These are phyloP conservation scores for Urtica urens DNA, from an alignment of 306 rosid genomes.

Conservation along the genomic window DNA sequence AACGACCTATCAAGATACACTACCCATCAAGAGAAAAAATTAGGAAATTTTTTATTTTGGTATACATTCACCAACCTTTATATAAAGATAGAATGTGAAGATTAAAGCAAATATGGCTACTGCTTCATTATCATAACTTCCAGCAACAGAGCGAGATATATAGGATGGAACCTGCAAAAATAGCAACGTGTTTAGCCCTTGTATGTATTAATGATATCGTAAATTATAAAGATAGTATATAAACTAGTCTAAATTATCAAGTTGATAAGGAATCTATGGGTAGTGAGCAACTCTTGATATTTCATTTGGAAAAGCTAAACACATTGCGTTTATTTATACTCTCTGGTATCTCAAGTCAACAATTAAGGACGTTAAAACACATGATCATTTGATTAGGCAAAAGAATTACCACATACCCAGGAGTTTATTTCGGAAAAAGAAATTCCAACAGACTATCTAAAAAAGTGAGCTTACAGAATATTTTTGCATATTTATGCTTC, in stretches of 20 bases:
- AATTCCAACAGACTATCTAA: too few species aligned
- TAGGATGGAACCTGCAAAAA: constrained; percentile 82
- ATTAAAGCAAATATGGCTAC: constrained; percentile 98
- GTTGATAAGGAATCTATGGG: too few species aligned
- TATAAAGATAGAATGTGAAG: constrained; percentile 90
- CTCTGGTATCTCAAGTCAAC: neutral
- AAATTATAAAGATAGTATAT: neutral
- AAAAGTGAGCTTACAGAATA: neutral
- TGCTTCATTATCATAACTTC: constrained; percentile 99
- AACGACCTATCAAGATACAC: neutral
- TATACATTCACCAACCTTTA: constrained; percentile 54
- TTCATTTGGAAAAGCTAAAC: neutral
- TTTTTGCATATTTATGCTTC: neutral
- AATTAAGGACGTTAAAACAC: too few species aligned
- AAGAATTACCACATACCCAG: too few species aligned
- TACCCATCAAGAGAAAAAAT: neutral
- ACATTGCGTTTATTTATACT: neutral
- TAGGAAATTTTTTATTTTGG: neutral
- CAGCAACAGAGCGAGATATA: constrained; percentile 98
- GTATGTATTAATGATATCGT: neutral
- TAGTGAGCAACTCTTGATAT: too few species aligned
- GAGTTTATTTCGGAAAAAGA: too few species aligned
- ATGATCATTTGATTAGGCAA: too few species aligned
- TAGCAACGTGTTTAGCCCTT: constrained; percentile 2
- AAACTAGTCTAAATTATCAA: neutral